phyloP scores from a whole-genome alignment of 805 yeast genomes.

The Wickerhamia fluorescens region DNA sequence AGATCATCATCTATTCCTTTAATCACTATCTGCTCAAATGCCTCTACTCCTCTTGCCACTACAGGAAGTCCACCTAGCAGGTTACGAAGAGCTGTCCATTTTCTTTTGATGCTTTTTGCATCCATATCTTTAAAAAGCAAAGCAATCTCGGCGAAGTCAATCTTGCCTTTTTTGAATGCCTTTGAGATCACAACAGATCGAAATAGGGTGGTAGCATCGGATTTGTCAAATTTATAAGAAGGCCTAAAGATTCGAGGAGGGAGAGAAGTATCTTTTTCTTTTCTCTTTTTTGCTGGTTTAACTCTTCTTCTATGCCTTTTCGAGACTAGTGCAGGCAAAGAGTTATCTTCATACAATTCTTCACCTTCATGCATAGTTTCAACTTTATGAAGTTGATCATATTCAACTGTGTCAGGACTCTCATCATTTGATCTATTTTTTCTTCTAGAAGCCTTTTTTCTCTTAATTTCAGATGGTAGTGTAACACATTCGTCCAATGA shows the following conservation, averaged over 20 bases:
- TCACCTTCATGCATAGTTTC: conserved; percentile 1
- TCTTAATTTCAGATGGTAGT: conserved; percentile 1
- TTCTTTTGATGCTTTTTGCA: conserved; percentile 44
- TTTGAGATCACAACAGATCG: conserved; percentile 63
- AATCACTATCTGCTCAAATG: conserved; percentile 63
- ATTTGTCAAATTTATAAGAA: conserved; percentile 24
- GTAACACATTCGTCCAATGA: conserved; percentile 9
- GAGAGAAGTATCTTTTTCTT: conserved; percentile 1
- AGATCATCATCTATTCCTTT: conserved; percentile 50
- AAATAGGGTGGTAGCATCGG: conserved; percentile 49
- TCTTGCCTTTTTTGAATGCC: conserved; percentile 46
- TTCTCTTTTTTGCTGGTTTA: conserved; percentile 5
- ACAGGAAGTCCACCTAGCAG: conserved; percentile 38
- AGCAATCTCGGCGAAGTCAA: conserved; percentile 61
- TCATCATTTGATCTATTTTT: conserved; percentile 2
- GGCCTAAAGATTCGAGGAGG: conserved; percentile 10
- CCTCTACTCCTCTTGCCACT: conserved; percentile 52
- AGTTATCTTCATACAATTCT: conserved; percentile 1
- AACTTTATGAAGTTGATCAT: neutral
- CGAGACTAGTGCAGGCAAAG: conserved; percentile 7
- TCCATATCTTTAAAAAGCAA: conserved; percentile 36
- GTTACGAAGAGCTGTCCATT: conserved; percentile 66
- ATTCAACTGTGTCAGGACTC: conserved; percentile 2
- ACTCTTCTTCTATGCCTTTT: conserved; percentile 12
- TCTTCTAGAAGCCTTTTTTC: conserved; percentile 5